These are phyloP conservation scores for Aureobasidium mangrovei DNA, from an alignment of 2,329 filamentous ascomycete species.

Conservation along the genomic window DNA sequence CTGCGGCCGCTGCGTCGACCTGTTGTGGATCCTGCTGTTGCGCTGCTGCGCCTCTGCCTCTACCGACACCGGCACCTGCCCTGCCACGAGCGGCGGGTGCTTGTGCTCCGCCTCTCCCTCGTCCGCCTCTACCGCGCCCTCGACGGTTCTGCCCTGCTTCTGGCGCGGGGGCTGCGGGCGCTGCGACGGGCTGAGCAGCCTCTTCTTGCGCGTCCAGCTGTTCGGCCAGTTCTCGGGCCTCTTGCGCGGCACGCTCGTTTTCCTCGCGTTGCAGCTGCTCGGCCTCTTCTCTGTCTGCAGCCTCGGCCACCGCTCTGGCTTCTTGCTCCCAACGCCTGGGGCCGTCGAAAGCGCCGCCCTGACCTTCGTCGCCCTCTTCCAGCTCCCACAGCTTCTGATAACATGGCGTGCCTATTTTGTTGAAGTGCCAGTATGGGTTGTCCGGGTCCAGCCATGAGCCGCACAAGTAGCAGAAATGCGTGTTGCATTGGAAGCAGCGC, in stretches of 20 bases:
- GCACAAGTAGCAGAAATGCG: conserved; percentile 94
- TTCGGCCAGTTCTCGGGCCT: conserved; percentile 26
- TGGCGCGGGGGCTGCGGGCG: not conserved
- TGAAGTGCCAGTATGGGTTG: conserved; percentile 88
- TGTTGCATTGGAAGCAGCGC: conserved; percentile 80
- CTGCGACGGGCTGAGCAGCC: not conserved
- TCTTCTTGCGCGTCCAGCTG: conserved; percentile 12
- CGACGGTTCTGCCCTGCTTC: not conserved
- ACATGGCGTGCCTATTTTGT: conserved; percentile 58
- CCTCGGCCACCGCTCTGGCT: conserved; percentile 28
- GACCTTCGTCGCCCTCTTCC: conserved; percentile 62
- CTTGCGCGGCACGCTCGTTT: conserved; percentile 32
- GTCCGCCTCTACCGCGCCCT: not conserved
- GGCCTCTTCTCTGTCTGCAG: conserved; percentile 26
- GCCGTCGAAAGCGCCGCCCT: conserved; percentile 36
- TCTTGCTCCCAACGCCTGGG: conserved; percentile 35
- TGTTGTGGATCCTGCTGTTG: conserved; percentile 15
- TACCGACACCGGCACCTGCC: not conserved
- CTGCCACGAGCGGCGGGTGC: not conserved
- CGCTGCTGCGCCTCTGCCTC: not conserved
- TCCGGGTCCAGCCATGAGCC: conserved; percentile 70
- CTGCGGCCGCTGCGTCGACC: conserved; percentile 20
- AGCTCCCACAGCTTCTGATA: conserved; percentile 86
- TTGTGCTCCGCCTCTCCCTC: not conserved
- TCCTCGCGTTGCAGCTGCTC: conserved; percentile 25